phyloP scores from a whole-genome alignment of 768 basidiomycete species.

The Leccinum subgranulosum region DNA sequence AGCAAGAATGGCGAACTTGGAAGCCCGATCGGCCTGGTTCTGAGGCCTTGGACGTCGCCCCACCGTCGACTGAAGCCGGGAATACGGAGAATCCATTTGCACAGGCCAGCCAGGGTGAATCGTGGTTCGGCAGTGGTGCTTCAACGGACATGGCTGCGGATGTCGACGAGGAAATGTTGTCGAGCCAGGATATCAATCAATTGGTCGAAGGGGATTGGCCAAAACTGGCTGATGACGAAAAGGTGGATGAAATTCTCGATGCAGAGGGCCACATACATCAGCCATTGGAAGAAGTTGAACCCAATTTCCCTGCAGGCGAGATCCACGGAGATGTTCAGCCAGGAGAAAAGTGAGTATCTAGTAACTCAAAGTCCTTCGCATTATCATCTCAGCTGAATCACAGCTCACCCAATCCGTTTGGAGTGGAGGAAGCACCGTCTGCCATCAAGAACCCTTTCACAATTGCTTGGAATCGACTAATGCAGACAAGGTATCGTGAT shows the following conservation, averaged over 20 bases:
- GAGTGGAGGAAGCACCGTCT: neutral
- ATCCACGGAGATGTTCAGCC: neutral
- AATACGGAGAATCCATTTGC: conserved; percentile 25
- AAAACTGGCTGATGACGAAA: conserved; percentile 2
- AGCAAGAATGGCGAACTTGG: conserved; percentile 56
- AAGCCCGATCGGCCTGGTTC: conserved; percentile 33
- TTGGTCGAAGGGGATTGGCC: conserved; percentile 23
- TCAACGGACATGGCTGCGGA: conserved; percentile 22
- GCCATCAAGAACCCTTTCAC: conserved; percentile 15
- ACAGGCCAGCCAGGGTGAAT: conserved; percentile 12
- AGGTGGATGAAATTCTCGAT: conserved; percentile 13
- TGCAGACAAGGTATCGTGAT: conserved; percentile 12
- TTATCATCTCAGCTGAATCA: neutral
- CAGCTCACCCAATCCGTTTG: neutral
- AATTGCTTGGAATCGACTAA: conserved; percentile 20
- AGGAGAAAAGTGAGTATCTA: neutral
- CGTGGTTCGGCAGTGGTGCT: conserved; percentile 7
- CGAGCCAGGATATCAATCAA: conserved; percentile 35
- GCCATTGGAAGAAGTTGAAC: neutral
- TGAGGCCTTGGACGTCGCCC: conserved; percentile 13
- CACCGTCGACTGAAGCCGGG: conserved; percentile 15
- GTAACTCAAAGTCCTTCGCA: neutral
- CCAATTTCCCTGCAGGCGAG: neutral
- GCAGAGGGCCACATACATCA: conserved; percentile 3
- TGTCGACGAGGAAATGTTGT: conserved; percentile 30